phyloP scores from a whole-genome alignment of 208 protist species.

The Trypanosoma avium region DNA sequence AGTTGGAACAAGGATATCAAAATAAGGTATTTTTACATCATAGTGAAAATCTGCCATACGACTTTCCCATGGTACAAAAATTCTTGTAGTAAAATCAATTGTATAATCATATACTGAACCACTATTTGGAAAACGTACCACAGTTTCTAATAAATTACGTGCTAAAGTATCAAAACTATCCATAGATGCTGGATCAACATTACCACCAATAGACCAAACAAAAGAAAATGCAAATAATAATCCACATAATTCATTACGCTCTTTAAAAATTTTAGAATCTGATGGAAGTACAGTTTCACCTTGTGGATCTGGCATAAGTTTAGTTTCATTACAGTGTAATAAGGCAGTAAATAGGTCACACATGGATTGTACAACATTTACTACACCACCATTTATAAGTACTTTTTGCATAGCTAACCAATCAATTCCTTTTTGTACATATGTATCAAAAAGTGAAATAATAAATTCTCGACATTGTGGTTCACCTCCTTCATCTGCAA shows the following conservation, averaged over 20 bases:
- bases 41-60: conserved; percentile 85
- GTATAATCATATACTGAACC: conserved; percentile 95
- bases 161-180: conserved; percentile 92
- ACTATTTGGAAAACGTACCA: conserved; percentile 83
- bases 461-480: conserved; percentile 83
- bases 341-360: conserved; percentile 92
- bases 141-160: conserved; percentile 79
- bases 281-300: conserved; percentile 43
- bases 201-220: conserved; percentile 96
- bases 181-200: conserved; percentile 84
- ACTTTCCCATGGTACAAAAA: conserved; percentile 85
- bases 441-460: conserved; percentile 85
- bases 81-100: conserved; percentile 80
- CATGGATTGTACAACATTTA: conserved; percentile 93
- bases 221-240: conserved; percentile 94
- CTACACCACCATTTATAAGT: conserved; percentile 88
- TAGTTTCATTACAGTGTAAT: conserved; percentile 68
- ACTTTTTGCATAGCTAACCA: conserved; percentile 84
- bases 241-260: conserved; percentile 90
- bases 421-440: conserved; percentile 83
- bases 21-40: conserved; percentile 89
- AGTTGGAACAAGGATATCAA: conserved; percentile 97
- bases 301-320: conserved; percentile 67
- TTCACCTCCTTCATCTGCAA: conserved; percentile 49
- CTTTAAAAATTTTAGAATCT: conserved; percentile 73